Conservation (phyloP, 2,329 filamentous ascomycete genomes). For the Cordyceps militaris region DNA sequence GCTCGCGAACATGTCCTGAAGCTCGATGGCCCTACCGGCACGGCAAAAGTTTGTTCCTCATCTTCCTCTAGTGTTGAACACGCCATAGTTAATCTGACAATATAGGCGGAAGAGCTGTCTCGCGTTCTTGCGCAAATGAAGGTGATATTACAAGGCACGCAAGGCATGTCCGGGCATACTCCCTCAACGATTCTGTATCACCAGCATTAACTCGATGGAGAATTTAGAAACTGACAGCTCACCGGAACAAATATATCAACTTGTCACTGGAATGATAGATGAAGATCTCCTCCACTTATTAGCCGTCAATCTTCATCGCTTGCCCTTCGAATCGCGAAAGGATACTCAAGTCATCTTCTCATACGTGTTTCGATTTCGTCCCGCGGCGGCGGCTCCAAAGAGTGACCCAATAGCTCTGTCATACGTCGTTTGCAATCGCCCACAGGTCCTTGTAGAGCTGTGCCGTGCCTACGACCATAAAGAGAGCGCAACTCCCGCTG, state of each 20-base stretch:
- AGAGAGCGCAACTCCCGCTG: slow-evolving; percentile 86
- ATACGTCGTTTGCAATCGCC: slow-evolving; percentile 79
- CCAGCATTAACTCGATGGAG: background rate
- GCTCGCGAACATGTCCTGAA: slow-evolving; percentile 47
- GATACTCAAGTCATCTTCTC: slow-evolving; percentile 95
- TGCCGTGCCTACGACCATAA: slow-evolving; percentile 86
- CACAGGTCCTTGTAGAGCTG: slow-evolving; percentile 79
- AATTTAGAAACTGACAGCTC: slow-evolving; percentile 70
- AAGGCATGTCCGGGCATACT: slow-evolving; percentile 54
- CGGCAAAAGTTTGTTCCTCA: slow-evolving; percentile 35
- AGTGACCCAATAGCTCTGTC: slow-evolving; percentile 77
- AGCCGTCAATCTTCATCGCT: slow-evolving; percentile 70
- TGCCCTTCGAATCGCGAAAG: slow-evolving; percentile 94
- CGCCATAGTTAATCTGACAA: no score
- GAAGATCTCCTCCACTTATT: slow-evolving; percentile 85
- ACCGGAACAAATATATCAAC: slow-evolving; percentile 79
- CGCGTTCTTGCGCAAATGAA: slow-evolving; percentile 89
- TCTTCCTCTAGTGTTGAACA: no score
- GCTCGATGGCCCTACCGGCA: slow-evolving; percentile 42
- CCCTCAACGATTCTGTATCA: background rate
- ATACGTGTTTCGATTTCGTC: slow-evolving; percentile 85
- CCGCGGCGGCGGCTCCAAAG: slow-evolving; percentile 56
- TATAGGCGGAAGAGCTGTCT: slow-evolving; percentile 76
- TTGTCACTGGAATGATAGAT: slow-evolving; percentile 77
- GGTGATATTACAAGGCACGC: slow-evolving; percentile 83